Base-by-base conservation (phyloP, 495 filamentous ascomycete species). In the Penicillium goetzii region DNA sequence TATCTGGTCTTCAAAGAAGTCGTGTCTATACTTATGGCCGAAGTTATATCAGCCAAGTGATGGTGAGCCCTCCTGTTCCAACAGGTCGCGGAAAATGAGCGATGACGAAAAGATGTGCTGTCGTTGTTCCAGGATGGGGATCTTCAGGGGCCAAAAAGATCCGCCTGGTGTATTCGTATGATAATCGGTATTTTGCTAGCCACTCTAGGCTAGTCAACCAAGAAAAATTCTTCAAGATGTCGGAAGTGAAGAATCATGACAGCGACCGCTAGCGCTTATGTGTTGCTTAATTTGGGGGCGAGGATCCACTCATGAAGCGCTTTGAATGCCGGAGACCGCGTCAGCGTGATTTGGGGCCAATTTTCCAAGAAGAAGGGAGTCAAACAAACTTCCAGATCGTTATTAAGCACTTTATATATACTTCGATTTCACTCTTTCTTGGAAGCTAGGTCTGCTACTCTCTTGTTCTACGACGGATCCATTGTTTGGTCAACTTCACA, bases 201-300 rank as follows among this genome's bases (percentile, higher is more conserved):
- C 43, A 23, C 9, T 47, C 3, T 21, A 4, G 9, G 43, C 11
- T 25, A 3, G 8, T 47, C 21, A 21, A 5, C 11, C 11, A 21
- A 23, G 19, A 23, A 28, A 25, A 12, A 26, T 8, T 51, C 6
- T 28, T 28, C 14, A 28, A 51, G 25, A 6, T n/a, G 47, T 17
- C 5, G 12, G 5, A 9, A 17, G 47, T n/a, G 25, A 15, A 49
- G 45, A 51, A 28, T 26, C 12, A 30, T 30, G 10, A 17, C 47
- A 15, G 15, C 14, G 14, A 15, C 7, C 4, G 25, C 7, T 51
- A 7, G 47, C 25, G 47, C 47, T 50, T 50, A 28, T 50, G 47
- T 51, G 47, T 15, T 28, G 47, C 25, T 11, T 25, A 47, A 25
- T 47, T 51, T 51, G 47, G 47, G 47, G 47, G 47, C 23, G 12